phyloP scores from a whole-genome alignment of 495 filamentous ascomycete species.

The Penicillium ucsense region DNA sequence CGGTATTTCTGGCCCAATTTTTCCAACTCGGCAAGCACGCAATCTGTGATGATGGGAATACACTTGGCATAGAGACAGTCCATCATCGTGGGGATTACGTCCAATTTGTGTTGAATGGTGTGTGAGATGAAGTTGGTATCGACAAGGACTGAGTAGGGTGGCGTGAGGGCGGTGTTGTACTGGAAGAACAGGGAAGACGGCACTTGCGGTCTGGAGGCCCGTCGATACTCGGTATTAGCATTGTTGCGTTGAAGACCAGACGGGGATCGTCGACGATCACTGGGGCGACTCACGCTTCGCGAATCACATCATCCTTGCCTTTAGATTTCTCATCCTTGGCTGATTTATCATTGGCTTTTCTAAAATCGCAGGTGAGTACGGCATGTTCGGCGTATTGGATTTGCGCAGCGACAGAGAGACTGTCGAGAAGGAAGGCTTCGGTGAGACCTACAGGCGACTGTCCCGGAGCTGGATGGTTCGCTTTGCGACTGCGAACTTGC shows the following conservation, averaged over 20 bases:
- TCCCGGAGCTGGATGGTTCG: conserved; percentile 17
- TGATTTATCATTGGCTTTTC: conserved; percentile 51
- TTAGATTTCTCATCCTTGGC: conserved; percentile 36
- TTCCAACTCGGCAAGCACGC: conserved; percentile 66
- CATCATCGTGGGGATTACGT: conserved; percentile 80
- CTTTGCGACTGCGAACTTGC: conserved; percentile 49
- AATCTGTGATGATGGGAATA: conserved; percentile 42
- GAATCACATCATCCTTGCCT: conserved; percentile 21
- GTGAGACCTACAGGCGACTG: conserved; percentile 14
- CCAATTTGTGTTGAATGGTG: conserved; percentile 82
- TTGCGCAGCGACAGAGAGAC: too few species aligned
- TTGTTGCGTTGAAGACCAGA: too few species aligned
- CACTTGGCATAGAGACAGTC: conserved; percentile 54
- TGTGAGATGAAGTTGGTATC: conserved; percentile 95
- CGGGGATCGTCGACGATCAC: not conserved
- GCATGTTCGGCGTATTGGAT: not conserved
- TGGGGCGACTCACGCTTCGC: conserved; percentile 22
- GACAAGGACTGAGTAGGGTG: conserved; percentile 76
- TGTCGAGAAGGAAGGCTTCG: not conserved
- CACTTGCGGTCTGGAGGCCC: conserved; percentile 45
- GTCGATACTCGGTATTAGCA: not conserved
- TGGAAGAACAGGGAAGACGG: conserved; percentile 89
- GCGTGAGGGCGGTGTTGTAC: conserved; percentile 82
- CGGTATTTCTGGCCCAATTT: conserved; percentile 86
- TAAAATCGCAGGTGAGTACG: conserved; percentile 52